These are phyloP conservation scores for Dactylellina haptotyla DNA, from an alignment of 2,329 filamentous ascomycete genomes.

Conservation along the genomic window DNA sequence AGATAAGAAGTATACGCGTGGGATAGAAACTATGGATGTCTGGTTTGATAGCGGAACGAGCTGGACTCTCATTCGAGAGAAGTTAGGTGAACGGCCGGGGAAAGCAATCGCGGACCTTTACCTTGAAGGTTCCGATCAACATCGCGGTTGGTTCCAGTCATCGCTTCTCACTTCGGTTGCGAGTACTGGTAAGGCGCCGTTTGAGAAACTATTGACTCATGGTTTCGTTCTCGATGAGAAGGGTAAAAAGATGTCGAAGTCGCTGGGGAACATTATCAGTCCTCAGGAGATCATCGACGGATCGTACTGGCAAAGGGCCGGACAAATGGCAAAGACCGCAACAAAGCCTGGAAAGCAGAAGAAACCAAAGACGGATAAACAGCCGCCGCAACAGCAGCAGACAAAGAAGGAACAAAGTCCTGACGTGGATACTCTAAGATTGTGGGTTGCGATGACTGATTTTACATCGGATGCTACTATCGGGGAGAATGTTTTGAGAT, in stretches of 20 bases:
- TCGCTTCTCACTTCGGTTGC: constrained; percentile 88
- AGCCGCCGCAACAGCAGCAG: constrained; percentile 60
- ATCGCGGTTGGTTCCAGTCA: constrained; percentile 98
- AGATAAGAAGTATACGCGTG: constrained; percentile 72
- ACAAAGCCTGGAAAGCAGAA: constrained; percentile 63
- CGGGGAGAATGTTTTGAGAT: constrained; percentile 78
- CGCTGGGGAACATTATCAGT: constrained; percentile 84
- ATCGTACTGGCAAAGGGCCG: constrained; percentile 73
- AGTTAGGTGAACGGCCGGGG: constrained; percentile 61
- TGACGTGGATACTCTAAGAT: constrained; percentile 83
- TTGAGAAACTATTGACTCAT: constrained; percentile 90
- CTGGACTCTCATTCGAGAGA: constrained; percentile 71
- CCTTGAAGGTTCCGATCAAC: constrained; percentile 93
- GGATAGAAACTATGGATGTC: constrained; percentile 97
- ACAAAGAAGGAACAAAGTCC: constrained; percentile 72
- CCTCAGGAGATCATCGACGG: constrained; percentile 88
- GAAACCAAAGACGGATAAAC: constrained; percentile 58
- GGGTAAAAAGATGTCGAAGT: constrained; percentile 99
- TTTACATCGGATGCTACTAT: constrained; percentile 89
- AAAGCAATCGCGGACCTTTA: constrained; percentile 79
- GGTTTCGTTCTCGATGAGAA: constrained; percentile 89
- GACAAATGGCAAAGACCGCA: constrained; percentile 64
- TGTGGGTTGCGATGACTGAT: constrained; percentile 93
- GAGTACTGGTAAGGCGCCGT: constrained; percentile 72
- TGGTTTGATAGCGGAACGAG: constrained; percentile 99